These are phyloP conservation scores for Tylopilus subfusipes DNA, from an alignment of 768 basidiomycete species.

Conservation along the genomic window DNA sequence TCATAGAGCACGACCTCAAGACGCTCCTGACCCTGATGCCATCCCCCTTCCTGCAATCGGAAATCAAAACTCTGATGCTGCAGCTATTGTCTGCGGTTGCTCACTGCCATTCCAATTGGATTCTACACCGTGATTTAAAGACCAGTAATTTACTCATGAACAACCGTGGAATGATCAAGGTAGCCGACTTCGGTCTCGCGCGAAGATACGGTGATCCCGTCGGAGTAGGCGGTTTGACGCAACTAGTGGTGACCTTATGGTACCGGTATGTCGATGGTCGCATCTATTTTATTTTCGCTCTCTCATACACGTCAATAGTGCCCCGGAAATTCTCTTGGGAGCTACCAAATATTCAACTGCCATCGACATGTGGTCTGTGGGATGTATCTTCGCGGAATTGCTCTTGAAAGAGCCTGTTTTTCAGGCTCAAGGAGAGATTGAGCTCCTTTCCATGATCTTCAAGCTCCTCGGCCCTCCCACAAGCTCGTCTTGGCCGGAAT, in stretches of 20 bases:
- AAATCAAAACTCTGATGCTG: constrained; percentile 95
- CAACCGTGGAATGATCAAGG: constrained; percentile 97
- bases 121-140: constrained; percentile 94
- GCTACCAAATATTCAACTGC: constrained; percentile 93
- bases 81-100: constrained; percentile 91
- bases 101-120: constrained; percentile 96
- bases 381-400: constrained; percentile 97
- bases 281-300: constrained; percentile 9
- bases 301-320: constrained; percentile 43
- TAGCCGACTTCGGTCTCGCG: constrained; percentile 97
- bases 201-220: constrained; percentile 95
- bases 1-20: constrained; percentile 99
- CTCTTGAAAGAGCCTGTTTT: constrained; percentile 95
- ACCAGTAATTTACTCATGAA: constrained; percentile 99
- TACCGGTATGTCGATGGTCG: constrained; percentile 66
- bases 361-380: constrained; percentile 98
- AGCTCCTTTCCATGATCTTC: constrained; percentile 92
- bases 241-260: constrained; percentile 97
- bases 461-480: constrained; percentile 94
- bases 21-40: constrained; percentile 94
- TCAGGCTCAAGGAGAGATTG: constrained; percentile 93
- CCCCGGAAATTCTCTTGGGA: constrained; percentile 93
- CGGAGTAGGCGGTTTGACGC: constrained; percentile 95
- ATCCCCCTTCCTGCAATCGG: constrained; percentile 92
- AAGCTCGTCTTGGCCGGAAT: constrained; percentile 82